phyloP scores from a whole-genome alignment of 495 filamentous ascomycete species.

The Neurospora sp. region DNA sequence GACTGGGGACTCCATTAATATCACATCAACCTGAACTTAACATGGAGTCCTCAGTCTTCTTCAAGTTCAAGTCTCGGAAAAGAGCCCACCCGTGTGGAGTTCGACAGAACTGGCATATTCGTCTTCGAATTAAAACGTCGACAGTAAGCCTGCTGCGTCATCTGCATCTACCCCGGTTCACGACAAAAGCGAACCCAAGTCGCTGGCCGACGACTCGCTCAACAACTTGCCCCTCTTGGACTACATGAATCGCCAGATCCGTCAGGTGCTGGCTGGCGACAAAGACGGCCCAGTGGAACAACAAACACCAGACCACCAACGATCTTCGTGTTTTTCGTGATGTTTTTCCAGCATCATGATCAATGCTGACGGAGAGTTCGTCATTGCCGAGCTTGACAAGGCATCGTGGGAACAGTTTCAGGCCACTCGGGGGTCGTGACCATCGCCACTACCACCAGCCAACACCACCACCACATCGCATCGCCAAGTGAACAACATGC shows the following conservation, averaged over 20 bases:
- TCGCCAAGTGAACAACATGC: too few relatives aligned
- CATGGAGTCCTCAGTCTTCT: slow-evolving; percentile 98
- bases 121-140: slow-evolving; percentile 87
- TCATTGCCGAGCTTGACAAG: slow-evolving; percentile 88
- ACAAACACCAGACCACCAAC: background rate
- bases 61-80: slow-evolving; percentile 95
- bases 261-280: slow-evolving; percentile 51
- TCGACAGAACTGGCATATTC: slow-evolving; percentile 96
- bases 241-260: slow-evolving; percentile 36
- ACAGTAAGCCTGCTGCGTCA: slow-evolving; percentile 1
- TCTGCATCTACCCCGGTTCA: background rate
- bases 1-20: background rate
- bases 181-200: slow-evolving; percentile 6
- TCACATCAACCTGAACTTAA: slow-evolving; percentile 20
- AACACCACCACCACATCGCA: too few relatives aligned
- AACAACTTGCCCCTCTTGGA: slow-evolving; percentile 32
- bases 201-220: slow-evolving; percentile 13
- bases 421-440: slow-evolving; percentile 27
- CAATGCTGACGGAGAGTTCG: slow-evolving; percentile 92
- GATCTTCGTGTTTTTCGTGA: background rate
- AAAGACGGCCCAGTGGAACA: slow-evolving; percentile 46
- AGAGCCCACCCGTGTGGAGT: slow-evolving; percentile 85
- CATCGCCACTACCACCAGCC: too few relatives aligned
- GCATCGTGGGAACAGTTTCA: slow-evolving; percentile 94
- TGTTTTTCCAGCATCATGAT: slow-evolving; percentile 69